Evolutionary conservation across 805 yeast genomes (phyloP).

Genomic region (Yamadazyma tumulicola): DNA sequence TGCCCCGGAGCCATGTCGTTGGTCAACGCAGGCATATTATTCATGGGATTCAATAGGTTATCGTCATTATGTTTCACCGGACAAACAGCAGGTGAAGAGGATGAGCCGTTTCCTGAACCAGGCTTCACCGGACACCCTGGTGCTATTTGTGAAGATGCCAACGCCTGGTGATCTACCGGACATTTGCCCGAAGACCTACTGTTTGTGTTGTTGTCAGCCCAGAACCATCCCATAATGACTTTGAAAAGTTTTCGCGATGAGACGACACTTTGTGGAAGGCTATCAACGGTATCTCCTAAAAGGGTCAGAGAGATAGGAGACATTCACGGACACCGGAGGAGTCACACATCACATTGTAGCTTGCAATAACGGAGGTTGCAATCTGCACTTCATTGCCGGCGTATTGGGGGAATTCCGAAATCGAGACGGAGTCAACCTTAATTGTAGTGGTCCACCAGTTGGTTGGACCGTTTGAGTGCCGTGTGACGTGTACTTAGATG

Average conservation of each 20-base stretch:
- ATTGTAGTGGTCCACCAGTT: too few relatives aligned
- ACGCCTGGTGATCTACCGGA: slow-evolving; percentile 25
- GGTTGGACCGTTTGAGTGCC: too few relatives aligned
- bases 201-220: slow-evolving; percentile 50
- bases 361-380: too few relatives aligned
- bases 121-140: slow-evolving; percentile 7
- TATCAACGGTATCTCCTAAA: too few relatives aligned
- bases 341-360: too few relatives aligned
- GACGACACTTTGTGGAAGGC: too few relatives aligned
- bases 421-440: too few relatives aligned
- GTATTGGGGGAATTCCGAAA: too few relatives aligned
- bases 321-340: too few relatives aligned
- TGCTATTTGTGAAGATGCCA: slow-evolving; percentile 6
- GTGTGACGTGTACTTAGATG: too few relatives aligned
- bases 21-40: slow-evolving; percentile 84
- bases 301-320: too few relatives aligned
- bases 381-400: too few relatives aligned
- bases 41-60: slow-evolving; percentile 66
- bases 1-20: slow-evolving; percentile 76
- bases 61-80: slow-evolving; percentile 23
- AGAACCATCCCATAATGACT: slow-evolving; percentile 79
- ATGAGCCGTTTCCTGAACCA: not conserved
- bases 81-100: slow-evolving; percentile 4
- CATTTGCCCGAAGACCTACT: slow-evolving; percentile 17
- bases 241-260: slow-evolving; percentile 6